Evolutionary conservation across 2,329 filamentous ascomycete species (phyloP).

Genomic region (Claviceps sorghi): DNA sequence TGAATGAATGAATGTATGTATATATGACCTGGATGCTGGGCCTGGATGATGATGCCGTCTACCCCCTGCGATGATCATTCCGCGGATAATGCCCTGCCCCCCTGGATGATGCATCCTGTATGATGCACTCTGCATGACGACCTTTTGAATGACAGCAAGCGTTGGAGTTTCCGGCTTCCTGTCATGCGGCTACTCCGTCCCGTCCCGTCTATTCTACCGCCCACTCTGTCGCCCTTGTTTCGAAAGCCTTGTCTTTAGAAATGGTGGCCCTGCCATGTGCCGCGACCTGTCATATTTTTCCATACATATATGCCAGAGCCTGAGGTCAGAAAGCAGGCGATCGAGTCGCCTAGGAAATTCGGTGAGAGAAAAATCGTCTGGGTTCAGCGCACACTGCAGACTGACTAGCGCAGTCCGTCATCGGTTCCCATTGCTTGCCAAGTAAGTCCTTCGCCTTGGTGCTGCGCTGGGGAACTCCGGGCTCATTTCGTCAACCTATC

Average conservation of each 20-base stretch:
- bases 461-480: background rate
- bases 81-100: too few species aligned
- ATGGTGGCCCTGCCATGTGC: background rate
- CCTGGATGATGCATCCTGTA: background rate
- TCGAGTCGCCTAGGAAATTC: slow-evolving; percentile 4
- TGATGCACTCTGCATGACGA: background rate
- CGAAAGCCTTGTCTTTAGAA: background rate
- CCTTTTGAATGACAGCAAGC: background rate
- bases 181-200: too few species aligned
- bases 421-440: background rate
- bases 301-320: background rate
- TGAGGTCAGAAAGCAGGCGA: background rate
- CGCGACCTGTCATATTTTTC: background rate
- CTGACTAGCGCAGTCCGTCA: background rate
- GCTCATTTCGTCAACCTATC: background rate
- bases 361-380: slow-evolving; percentile 1
- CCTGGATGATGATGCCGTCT: background rate
- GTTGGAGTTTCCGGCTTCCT: background rate
- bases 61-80: too few species aligned
- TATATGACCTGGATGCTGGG: background rate
- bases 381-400: background rate
- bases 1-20: too few species aligned
- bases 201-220: background rate
- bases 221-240: background rate
- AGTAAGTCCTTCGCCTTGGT: background rate